phyloP scores from a whole-genome alignment of 495 filamentous ascomycete genomes.

The Tuber brumale region DNA sequence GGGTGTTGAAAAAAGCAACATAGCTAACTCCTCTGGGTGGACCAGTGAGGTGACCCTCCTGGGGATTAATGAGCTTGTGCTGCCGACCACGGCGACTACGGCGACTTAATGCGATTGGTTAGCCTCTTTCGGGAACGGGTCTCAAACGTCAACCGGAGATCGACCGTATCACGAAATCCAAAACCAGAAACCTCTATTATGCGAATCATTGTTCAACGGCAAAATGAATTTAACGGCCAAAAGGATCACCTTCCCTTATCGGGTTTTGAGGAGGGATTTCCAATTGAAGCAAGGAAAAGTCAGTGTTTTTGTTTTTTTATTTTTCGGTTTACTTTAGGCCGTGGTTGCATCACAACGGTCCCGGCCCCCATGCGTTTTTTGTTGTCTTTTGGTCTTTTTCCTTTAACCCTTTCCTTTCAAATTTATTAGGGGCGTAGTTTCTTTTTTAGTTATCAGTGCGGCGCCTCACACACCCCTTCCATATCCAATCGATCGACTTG shows the following conservation, averaged over 20 bases:
- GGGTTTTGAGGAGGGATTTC: neutral
- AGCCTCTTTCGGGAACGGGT: neutral
- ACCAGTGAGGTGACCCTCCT: slow-evolving; percentile 45
- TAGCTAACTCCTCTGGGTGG: neutral
- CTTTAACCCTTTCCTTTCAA: neutral
- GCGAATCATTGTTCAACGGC: neutral
- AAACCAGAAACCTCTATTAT: neutral
- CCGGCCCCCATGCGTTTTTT: neutral
- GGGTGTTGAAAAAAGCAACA: slow-evolving; percentile 13
- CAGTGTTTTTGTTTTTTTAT: neutral
- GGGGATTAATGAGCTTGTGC: slow-evolving; percentile 42
- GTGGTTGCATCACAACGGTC: neutral
- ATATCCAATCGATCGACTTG: neutral
- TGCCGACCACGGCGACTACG: neutral
- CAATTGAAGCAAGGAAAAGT: slow-evolving; percentile 2
- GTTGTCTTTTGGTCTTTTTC: neutral
- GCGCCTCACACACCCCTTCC: neutral
- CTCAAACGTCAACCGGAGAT: neutral
- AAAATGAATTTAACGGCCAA: neutral
- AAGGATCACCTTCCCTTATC: neutral
- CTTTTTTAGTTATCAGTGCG: neutral
- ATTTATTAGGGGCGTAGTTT: neutral
- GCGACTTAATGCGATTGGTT: neutral
- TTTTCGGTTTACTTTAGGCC: neutral
- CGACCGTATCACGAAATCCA: neutral